Base-by-base conservation (phyloP, 1,284 basidiomycete species). In the Tetrapyrgos nigripes region DNA sequence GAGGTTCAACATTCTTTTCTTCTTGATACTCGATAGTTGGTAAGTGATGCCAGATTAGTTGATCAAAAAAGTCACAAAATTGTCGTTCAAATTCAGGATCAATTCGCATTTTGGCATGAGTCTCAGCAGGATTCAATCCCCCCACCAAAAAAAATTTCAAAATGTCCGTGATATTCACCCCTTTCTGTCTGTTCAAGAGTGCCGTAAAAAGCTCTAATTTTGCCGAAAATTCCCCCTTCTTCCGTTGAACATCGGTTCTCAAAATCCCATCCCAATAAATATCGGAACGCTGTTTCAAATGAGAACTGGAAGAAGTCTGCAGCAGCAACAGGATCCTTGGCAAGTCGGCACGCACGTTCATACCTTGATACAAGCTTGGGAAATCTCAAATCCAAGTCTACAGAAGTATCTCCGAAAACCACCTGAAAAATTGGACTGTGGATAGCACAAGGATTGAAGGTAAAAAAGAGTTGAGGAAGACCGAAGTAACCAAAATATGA, bases 401-500 rank as follows among this genome's bases (percentile, higher is more conserved):
- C 43, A 26, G 63, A 53, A 19, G 62, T 62, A 24, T 72, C 62
- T 6, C 72, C 71, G 46, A 64, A 65, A 3, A 73, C 49, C 40
- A 73, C 61, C 13, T 65, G 57, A 4, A 71, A 65, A 2, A 76
- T 21, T 4, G 73, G 71, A 58, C 68, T 69, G 24, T 70, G 62
- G 0, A 70, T 57, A 57, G 74, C 70, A 13, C 67, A 63, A 21
- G 73, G 74, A 56, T 73, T 74, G 6, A 76, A 61, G 0, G 73
- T 76, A 0, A 76, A 50, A 50, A 63, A 76, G 11, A 74, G 66
- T 23, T 57, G 64, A 1, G 70, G 74, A 3, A 69, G 33, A 0
- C 73, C 74, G 23, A 64, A 46, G 2, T 57, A 33, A 17, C 54
- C 43, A 31, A 72, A 73, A 27, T 73, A 47, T 3, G 48, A 64